Conservation (phyloP, 768 basidiomycete genomes). For the Auriscalpium orientale region DNA sequence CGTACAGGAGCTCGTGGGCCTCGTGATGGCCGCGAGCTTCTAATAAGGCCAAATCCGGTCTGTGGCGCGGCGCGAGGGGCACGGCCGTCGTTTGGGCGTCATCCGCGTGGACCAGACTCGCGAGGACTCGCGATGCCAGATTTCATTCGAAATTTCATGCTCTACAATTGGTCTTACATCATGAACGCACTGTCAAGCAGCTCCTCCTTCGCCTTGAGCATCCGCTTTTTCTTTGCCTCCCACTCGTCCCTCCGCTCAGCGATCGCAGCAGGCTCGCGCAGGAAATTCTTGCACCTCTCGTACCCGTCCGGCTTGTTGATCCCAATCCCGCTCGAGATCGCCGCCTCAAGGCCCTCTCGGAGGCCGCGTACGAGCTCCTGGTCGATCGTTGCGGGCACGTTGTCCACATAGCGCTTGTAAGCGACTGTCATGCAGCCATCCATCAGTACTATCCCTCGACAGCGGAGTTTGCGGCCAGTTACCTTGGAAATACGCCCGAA, state of each 20-base stretch:
- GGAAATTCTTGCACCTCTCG: slow-evolving; percentile 40
- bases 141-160: too few relatives aligned
- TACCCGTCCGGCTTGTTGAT: slow-evolving; percentile 41
- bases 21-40: too few relatives aligned
- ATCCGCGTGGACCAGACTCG: too few relatives aligned
- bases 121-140: too few relatives aligned
- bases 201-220: slow-evolving; percentile 39
- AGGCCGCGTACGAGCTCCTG: slow-evolving; percentile 48
- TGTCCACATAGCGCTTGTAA: slow-evolving; percentile 39
- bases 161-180: too few relatives aligned
- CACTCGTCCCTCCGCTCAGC: slow-evolving; percentile 40
- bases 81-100: too few relatives aligned
- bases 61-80: too few relatives aligned
- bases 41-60: too few relatives aligned
- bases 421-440: slow-evolving; percentile 28
- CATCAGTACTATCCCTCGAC: slow-evolving; percentile 2
- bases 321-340: slow-evolving; percentile 41
- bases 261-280: slow-evolving; percentile 42
- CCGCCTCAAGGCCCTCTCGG: slow-evolving; percentile 36
- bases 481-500: slow-evolving; percentile 75
- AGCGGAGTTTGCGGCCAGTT: background rate
- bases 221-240: slow-evolving; percentile 41
- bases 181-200: slow-evolving; percentile 15
- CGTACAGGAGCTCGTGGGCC: too few relatives aligned
- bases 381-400: slow-evolving; percentile 36